A percentile compares a stretch with the other conserved stretches of the same genome.
These are phyloP conservation scores for Stentor coeruleus DNA, from an alignment of 73 alveolate genomes.

Conservation along the genomic window DNA sequence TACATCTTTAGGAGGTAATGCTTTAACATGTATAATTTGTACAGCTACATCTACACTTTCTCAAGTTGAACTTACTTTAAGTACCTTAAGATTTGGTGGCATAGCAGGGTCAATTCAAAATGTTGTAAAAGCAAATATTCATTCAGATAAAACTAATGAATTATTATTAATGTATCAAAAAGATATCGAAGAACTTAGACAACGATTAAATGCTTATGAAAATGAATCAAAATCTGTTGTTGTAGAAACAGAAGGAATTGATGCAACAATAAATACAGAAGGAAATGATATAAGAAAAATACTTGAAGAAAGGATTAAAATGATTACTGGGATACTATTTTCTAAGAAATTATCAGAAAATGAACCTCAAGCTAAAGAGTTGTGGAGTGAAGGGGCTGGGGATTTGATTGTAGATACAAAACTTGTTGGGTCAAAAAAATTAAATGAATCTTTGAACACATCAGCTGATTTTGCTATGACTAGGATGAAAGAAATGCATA, in stretches of 20 bases:
- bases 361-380: not conserved
- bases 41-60: slow-evolving; percentile 26
- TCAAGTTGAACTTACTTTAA: slow-evolving; percentile 36
- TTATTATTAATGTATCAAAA: not conserved
- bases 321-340: not conserved
- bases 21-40: slow-evolving; percentile 88
- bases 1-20: slow-evolving; percentile 95
- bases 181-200: slow-evolving; percentile 9
- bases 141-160: slow-evolving; percentile 29
- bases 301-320: slow-evolving; percentile 10
- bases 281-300: not conserved
- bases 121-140: slow-evolving; percentile 65
- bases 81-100: slow-evolving; percentile 88
- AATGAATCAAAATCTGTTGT: slow-evolving; percentile 52
- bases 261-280: not conserved
- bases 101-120: slow-evolving; percentile 93
- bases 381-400: not conserved
- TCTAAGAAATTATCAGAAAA: not conserved
- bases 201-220: slow-evolving; percentile 74
- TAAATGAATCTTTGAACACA: not conserved
- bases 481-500: not conserved
- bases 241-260: not conserved
- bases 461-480: not conserved
- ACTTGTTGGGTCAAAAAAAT: too few relatives aligned
- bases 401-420: not conserved